Percentiles rank a stretch among this genome's conserved stretches.
phyloP scores from a whole-genome alignment of 2,329 filamentous ascomycete species.

The Paracoccidioides brasiliensis region DNA sequence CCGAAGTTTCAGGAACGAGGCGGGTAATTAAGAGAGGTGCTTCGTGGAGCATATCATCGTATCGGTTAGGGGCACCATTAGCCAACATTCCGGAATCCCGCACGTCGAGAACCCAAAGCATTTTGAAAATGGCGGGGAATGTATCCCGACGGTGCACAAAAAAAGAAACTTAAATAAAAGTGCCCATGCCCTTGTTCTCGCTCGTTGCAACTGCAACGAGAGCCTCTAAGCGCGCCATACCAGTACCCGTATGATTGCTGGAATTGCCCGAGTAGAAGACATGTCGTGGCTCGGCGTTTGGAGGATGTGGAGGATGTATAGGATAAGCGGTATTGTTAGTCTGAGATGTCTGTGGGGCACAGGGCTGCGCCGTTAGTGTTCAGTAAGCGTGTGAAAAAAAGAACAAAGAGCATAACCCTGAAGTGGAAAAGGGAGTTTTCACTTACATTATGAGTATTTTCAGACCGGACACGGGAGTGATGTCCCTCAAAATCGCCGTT shows the following conservation, averaged over 20 bases:
- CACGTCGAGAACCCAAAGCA: too few species aligned
- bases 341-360: slow-evolving; percentile 20
- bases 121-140: too few species aligned
- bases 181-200: slow-evolving; percentile 12
- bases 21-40: too few species aligned
- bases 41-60: too few species aligned
- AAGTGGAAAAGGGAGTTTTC: slow-evolving; percentile 11
- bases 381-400: slow-evolving; percentile 8
- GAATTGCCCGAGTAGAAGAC: slow-evolving; percentile 19
- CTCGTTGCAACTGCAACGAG: slow-evolving; percentile 39
- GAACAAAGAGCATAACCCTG: slow-evolving; percentile 12
- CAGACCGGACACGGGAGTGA: slow-evolving; percentile 23
- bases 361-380: slow-evolving; percentile 18
- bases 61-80: too few species aligned
- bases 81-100: too few species aligned
- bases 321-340: slow-evolving; percentile 18
- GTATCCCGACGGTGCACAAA: background rate
- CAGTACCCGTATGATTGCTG: slow-evolving; percentile 16
- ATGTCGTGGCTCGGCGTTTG: slow-evolving; percentile 18
- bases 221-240: slow-evolving; percentile 37
- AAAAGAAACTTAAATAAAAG: background rate
- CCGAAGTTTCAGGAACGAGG: too few species aligned
- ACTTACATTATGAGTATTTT: slow-evolving; percentile 31
- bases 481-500: slow-evolving; percentile 35
- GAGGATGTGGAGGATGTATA: slow-evolving; percentile 2